Evolutionary conservation across 257 asterid species (phyloP), one percentile per base, ranked within the genome.

Genomic region (Oldenlandia corymbosa): DNA sequence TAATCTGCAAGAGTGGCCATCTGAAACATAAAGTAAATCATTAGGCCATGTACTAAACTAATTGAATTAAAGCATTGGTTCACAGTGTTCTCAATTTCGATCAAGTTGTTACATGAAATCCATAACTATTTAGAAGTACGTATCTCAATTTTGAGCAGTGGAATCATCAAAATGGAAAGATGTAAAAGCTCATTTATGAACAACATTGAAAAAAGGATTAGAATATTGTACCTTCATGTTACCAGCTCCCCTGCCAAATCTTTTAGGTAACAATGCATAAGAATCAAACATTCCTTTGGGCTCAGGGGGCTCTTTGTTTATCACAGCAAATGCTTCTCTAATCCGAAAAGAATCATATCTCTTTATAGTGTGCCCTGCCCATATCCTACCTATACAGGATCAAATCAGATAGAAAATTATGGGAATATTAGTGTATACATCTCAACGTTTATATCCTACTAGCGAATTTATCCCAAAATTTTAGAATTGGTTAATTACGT

Each of bases 301-400:
- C 86, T 84, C 95, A 26, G 96, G 97, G 55, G 95, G 73, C 36
- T 90, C 86, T 80, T 81, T 76, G 70, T 79, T 69, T 58, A 90
- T 84, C 76, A 76, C 93, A 58, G 91, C 77, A 78, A 82, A 90
- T 1, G 96, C 97, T 72, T 90, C 96, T 54, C 86, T 76, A 65
- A 90, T 75, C 20, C 93, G 76, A 60, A 73, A 72, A 73, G 94
- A 87, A 77, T 90, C 96, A 58, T 87, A 90, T 69, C 82, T 80
- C 78, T 87, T 20, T 72, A 90, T 87, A 64, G 87, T 90, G 74
- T 90, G 96, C 37, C 97, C 97, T 1, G 96, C 96, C 96, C 97
- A 90, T 83, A 90, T 85, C 68, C 95, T 81, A 62, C 94, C 95
- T 89, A 69, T 27, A 66, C 60, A 51, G 53, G 34, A 42, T 59